Conservation (phyloP, 2,329 filamentous ascomycete species). For the Dothistroma pini region DNA sequence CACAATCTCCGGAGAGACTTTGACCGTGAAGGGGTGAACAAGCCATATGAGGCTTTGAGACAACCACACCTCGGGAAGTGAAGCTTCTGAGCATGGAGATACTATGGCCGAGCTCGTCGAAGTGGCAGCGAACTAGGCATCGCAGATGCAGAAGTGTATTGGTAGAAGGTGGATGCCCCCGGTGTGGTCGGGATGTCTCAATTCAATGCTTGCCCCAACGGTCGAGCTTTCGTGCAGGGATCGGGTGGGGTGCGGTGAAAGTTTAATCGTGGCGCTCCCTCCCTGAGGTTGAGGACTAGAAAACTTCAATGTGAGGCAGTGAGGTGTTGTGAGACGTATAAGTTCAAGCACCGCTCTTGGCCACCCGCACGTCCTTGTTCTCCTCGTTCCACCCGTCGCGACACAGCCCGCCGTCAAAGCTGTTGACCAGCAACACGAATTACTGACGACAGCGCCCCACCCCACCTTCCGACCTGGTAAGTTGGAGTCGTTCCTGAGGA, state of each 20-base stretch:
- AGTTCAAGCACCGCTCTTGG: not conserved
- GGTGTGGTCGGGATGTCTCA: not conserved
- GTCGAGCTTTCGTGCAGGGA: not conserved
- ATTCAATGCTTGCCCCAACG: not conserved
- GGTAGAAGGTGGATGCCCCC: not conserved
- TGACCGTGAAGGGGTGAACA: not conserved
- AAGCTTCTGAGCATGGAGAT: not conserved
- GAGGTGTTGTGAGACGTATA: not conserved
- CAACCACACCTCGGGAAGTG: slow-evolving; percentile 2
- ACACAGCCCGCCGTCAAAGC: not conserved
- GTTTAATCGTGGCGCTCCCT: not conserved
- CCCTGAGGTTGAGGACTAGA: not conserved
- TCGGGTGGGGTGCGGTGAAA: not conserved
- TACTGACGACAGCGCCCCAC: slow-evolving; percentile 1
- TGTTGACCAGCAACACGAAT: not conserved
- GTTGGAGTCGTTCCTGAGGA: not conserved
- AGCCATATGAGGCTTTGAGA: no score
- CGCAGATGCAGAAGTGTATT: not conserved
- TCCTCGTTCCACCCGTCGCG: not conserved
- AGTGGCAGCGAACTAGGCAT: not conserved
- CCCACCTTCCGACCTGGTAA: not conserved
- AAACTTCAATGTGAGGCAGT: not conserved
- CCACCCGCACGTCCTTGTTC: not conserved
- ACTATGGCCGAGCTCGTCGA: not conserved
- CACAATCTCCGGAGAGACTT: not conserved